These are phyloP conservation scores for Tetrapisispora pingtungensis DNA, from an alignment of 805 yeast species.

Conservation along the genomic window DNA sequence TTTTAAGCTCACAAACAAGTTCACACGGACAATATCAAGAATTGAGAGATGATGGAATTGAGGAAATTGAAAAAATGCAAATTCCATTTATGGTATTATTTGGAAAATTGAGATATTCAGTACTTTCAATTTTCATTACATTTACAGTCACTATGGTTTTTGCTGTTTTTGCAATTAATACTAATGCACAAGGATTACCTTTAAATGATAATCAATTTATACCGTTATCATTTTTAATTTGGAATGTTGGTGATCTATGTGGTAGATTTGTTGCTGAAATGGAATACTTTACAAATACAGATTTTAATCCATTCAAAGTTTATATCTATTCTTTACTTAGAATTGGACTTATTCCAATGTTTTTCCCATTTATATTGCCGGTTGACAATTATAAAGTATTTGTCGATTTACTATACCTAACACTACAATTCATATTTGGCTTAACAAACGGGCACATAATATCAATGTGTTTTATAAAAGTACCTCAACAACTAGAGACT, in stretches of 20 bases:
- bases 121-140: slow-evolving; percentile 58
- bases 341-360: slow-evolving; percentile 55
- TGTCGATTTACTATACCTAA: slow-evolving; percentile 52
- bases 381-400: slow-evolving; percentile 5
- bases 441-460: slow-evolving; percentile 79
- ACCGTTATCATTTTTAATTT: slow-evolving; percentile 69
- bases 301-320: slow-evolving; percentile 27
- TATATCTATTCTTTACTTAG: slow-evolving; percentile 49
- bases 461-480: slow-evolving; percentile 70
- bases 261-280: slow-evolving; percentile 63
- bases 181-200: slow-evolving; percentile 36
- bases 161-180: slow-evolving; percentile 81
- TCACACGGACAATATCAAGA: neutral
- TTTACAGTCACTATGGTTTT: slow-evolving; percentile 65
- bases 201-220: slow-evolving; percentile 38
- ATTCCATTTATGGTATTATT: slow-evolving; percentile 56
- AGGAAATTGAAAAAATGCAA: slow-evolving; percentile 25
- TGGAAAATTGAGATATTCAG: slow-evolving; percentile 53
- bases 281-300: slow-evolving; percentile 15
- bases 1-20: slow-evolving; percentile 1
- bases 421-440: slow-evolving; percentile 72
- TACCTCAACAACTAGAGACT: slow-evolving; percentile 47
- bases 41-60: slow-evolving; percentile 1
- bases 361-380: slow-evolving; percentile 46
- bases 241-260: slow-evolving; percentile 83